A percentile compares a stretch with the other conserved stretches of the same genome.
phyloP scores from a whole-genome alignment of 164 flowering plant genomes.

The Dillenia suffruticosa region DNA sequence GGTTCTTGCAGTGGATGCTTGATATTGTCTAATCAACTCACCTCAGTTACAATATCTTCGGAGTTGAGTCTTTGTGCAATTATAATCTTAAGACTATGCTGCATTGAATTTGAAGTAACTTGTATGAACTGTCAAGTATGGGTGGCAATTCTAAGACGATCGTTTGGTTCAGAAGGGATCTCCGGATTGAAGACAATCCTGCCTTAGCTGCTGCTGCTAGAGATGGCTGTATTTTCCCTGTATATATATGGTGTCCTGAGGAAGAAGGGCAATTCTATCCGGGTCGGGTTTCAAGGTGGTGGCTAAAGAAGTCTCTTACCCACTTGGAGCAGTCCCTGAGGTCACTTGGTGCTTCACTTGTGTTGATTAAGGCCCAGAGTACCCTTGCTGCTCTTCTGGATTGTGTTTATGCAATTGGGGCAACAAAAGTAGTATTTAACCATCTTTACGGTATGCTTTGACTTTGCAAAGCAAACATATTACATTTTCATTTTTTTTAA shows the following conservation, averaged over 20 bases:
- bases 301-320: constrained; percentile 83
- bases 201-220: constrained; percentile 82
- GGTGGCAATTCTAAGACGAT: constrained; percentile 44
- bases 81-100: too few relatives aligned
- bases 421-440: constrained; percentile 77
- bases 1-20: too few relatives aligned
- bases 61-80: too few relatives aligned
- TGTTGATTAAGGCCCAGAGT: constrained; percentile 55
- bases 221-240: constrained; percentile 70
- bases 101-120: too few relatives aligned
- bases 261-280: constrained; percentile 89
- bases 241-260: constrained; percentile 89
- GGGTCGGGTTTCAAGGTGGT: constrained; percentile 94
- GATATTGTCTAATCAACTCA: too few relatives aligned
- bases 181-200: constrained; percentile 92
- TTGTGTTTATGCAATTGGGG: constrained; percentile 57
- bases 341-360: constrained; percentile 69
- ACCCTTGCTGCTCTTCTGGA: constrained; percentile 64
- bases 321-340: constrained; percentile 71
- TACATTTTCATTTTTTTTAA: too few relatives aligned
- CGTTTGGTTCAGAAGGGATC: constrained; percentile 97
- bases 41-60: too few relatives aligned
- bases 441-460: constrained; percentile 73
- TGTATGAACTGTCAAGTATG: constrained; percentile 21
- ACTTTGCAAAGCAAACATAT: background rate